Evolutionary conservation across 2,329 filamentous ascomycete genomes (phyloP).

Genomic region (Diaporthe ilicicola): DNA sequence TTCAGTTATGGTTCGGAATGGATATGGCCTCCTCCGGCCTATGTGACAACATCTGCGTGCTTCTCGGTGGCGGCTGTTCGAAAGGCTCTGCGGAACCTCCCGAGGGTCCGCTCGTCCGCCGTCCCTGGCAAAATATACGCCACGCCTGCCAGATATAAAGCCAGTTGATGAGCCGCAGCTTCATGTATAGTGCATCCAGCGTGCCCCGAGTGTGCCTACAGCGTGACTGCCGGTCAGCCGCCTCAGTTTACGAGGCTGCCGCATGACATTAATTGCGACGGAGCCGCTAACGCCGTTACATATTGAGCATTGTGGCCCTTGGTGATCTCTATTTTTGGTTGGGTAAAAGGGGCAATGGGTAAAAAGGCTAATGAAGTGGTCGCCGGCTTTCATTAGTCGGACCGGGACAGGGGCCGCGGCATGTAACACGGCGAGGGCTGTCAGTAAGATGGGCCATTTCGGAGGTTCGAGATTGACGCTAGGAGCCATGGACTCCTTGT

Average conservation of each 20-base stretch:
- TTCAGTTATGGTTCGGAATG: too few species aligned
- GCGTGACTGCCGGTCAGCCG: neutral
- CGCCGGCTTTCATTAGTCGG: neutral
- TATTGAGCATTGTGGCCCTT: neutral
- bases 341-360: neutral
- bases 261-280: neutral
- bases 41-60: too few species aligned
- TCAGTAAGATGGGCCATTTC: too few species aligned
- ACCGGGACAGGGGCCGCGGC: conserved; percentile 1
- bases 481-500: neutral
- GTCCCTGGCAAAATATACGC: too few species aligned
- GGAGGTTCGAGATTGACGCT: neutral
- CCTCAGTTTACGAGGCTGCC: neutral
- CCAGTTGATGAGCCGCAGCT: too few species aligned
- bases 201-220: neutral
- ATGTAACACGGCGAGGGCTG: neutral
- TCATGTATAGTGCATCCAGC: too few species aligned
- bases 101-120: too few species aligned
- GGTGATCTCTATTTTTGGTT: neutral
- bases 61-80: too few species aligned
- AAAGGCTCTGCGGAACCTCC: too few species aligned
- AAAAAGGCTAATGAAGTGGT: neutral
- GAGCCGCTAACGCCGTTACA: conserved; percentile 3
- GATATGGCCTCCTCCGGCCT: too few species aligned
- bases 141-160: too few species aligned